Percentiles rank a stretch among this genome's conserved stretches.
These are phyloP conservation scores for Oryza brachyantha DNA, from an alignment of 176 grass and related monocot genomes.

Conservation along the genomic window DNA sequence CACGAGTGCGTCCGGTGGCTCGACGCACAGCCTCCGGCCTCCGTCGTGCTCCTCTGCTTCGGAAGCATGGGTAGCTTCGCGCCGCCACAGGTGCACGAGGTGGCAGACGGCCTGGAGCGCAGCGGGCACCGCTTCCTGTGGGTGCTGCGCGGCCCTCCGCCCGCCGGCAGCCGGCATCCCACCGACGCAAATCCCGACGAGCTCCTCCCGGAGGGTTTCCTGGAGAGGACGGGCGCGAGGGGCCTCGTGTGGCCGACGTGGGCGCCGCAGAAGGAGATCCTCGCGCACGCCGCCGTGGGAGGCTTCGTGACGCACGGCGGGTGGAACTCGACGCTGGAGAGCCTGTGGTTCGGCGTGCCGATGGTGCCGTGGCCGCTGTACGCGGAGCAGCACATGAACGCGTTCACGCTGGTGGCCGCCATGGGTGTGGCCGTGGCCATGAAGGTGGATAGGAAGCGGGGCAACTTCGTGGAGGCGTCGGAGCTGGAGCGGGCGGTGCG, in stretches of 20 bases:
- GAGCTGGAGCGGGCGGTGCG: constrained; percentile 44
- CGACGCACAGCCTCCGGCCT: constrained; percentile 34
- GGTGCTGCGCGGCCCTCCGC: constrained; percentile 17
- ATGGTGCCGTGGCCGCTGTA: constrained; percentile 35
- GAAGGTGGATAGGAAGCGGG: constrained; percentile 14
- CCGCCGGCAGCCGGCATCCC: background rate
- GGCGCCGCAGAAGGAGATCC: constrained; percentile 55
- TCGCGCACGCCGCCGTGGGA: constrained; percentile 33
- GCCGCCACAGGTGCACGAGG: constrained; percentile 25
- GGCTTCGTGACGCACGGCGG: constrained; percentile 60
- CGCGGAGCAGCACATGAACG: constrained; percentile 62
- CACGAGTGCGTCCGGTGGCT: constrained; percentile 55
- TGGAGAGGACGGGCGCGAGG: constrained; percentile 25
- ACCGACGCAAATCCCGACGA: background rate
- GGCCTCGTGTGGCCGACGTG: constrained; percentile 36
- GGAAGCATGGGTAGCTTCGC: constrained; percentile 24
- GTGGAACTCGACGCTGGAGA: constrained; percentile 54
- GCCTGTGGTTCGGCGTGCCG: constrained; percentile 51
- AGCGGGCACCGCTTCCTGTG: constrained; percentile 48
- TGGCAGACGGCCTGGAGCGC: constrained; percentile 39
- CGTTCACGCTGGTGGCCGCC: constrained; percentile 26
- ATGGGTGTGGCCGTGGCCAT: constrained; percentile 29
- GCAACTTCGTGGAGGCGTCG: constrained; percentile 26
- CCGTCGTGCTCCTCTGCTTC: constrained; percentile 53
- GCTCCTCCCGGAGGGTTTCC: constrained; percentile 38